Base-by-base conservation (phyloP, 139 green algal genomes). In the Micromonas commoda region DNA sequence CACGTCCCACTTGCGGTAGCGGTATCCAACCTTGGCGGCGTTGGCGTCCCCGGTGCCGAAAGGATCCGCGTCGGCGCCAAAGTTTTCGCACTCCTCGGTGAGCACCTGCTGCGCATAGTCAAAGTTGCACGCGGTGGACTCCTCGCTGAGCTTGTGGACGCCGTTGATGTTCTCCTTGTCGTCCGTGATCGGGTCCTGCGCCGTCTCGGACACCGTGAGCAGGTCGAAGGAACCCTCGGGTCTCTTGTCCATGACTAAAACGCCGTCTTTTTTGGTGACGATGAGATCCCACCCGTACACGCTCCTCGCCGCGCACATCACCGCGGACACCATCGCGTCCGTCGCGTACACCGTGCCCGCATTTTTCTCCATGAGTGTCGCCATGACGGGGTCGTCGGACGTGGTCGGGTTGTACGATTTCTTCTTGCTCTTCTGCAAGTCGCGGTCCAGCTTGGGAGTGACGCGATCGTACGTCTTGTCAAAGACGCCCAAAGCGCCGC, bases 141-240 rank as follows among this genome's bases (percentile, higher is more conserved):
- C 95, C 53, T 92, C 51, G 74, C 77, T 85, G 23, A 99, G 87
- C 77, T 94, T 89, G 76, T 90, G 85, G 57, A 95, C 84, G 38
- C 89, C 91, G 82, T 99, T 98, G 81, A 97, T 92, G 84, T 86
- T 91, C 72, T 97, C 94, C 78, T 92, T 91, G 29, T 97, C 92
- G 77, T 96, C 90, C 0, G 82, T 71, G 32, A 91, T 82, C 26
- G 86, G 71, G 57, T 92, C 89, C 35, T 87, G 86, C 3, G 86
- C 80, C 0, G 89, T 93, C 83, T 93, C 89, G 35, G 91, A 90
- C 45, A 96, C 89, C 21, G 95, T 97, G 52, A 97, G 83, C 53
- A 92, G 85, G 82, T 97, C 93, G 38, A 98, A 89, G 51, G 78
- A 87, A 33, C 75, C 86, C 73, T 83, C 82, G 21, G 90, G 81